Conservation (phyloP, 2,329 filamentous ascomycete genomes). For the Pestalotiopsis fici region DNA sequence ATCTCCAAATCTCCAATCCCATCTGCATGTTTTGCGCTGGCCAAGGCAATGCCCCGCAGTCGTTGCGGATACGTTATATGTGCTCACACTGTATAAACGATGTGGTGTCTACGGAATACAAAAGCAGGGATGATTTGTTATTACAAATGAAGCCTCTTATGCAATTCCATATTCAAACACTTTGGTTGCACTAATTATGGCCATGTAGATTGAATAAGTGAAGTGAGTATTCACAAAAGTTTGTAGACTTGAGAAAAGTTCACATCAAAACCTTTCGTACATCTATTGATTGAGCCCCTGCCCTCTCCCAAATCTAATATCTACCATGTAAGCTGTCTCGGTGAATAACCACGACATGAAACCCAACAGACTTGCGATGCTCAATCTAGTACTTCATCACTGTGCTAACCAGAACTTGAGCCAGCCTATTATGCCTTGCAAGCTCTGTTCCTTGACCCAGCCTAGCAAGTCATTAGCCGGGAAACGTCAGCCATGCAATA, state of each 20-base stretch:
- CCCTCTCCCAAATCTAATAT: not conserved
- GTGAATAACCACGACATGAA: not conserved
- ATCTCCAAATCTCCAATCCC: not conserved
- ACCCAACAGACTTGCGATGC: not conserved
- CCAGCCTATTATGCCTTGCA: conserved; percentile 26
- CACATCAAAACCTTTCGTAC: too few species aligned
- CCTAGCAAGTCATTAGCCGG: conserved; percentile 15
- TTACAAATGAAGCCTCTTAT: too few species aligned
- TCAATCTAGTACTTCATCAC: not conserved
- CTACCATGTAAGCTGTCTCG: not conserved
- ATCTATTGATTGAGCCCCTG: too few species aligned
- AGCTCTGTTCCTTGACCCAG: conserved; percentile 32
- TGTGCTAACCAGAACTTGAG: conserved; percentile 27
- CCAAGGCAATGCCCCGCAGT: not conserved
- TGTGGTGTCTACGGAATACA: too few species aligned
- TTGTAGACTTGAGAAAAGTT: too few species aligned
- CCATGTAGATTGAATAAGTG: too few species aligned
- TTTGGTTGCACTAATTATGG: too few species aligned
- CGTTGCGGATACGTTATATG: not conserved
- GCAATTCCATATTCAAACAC: too few species aligned
- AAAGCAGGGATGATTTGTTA: too few species aligned
- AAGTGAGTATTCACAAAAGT: too few species aligned
- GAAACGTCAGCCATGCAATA: not conserved
- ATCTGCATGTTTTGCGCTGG: not conserved
- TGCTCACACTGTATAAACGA: too few species aligned